Evolutionary conservation across 1,139 yeast species (phyloP).

Genomic region (Hanseniaspora uvarum): DNA sequence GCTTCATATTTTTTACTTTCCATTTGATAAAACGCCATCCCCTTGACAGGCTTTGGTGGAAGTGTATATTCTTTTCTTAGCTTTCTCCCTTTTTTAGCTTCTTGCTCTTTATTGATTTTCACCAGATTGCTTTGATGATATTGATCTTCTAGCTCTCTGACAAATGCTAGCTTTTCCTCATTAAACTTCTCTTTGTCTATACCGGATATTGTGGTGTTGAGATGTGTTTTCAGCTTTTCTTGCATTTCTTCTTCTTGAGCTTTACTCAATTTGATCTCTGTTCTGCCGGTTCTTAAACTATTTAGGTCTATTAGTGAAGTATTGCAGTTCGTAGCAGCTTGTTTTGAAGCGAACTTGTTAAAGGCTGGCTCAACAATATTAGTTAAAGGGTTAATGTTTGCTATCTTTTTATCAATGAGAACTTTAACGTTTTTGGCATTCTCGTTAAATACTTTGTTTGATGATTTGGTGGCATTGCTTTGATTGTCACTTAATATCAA

Average conservation of each 20-base stretch:
- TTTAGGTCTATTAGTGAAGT: neutral
- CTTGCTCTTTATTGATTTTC: neutral
- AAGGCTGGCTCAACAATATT: constrained; percentile 15
- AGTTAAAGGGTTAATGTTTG: constrained; percentile 10
- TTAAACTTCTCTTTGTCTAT: constrained; percentile 3
- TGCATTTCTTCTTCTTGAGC: neutral
- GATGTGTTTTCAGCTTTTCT: neutral
- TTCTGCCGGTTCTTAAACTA: neutral
- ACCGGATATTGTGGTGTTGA: constrained; percentile 1
- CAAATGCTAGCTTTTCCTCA: constrained; percentile 1
- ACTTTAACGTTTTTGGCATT: neutral
- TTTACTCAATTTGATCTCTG: neutral
- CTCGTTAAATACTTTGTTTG: neutral
- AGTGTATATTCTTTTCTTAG: constrained; percentile 17
- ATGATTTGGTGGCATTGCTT: neutral
- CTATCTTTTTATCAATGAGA: constrained; percentile 11
- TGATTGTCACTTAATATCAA: neutral
- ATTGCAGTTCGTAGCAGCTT: neutral
- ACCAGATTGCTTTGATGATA: neutral
- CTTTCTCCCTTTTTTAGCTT: constrained; percentile 17
- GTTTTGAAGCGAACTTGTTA: neutral
- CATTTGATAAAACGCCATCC: constrained; percentile 1
- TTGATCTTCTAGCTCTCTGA: constrained; percentile 7
- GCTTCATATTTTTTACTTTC: constrained; percentile 18
- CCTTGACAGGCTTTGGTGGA: constrained; percentile 17